These are phyloP conservation scores for Wallacemonas collosoma DNA, from an alignment of 208 protist genomes.

Conservation along the genomic window DNA sequence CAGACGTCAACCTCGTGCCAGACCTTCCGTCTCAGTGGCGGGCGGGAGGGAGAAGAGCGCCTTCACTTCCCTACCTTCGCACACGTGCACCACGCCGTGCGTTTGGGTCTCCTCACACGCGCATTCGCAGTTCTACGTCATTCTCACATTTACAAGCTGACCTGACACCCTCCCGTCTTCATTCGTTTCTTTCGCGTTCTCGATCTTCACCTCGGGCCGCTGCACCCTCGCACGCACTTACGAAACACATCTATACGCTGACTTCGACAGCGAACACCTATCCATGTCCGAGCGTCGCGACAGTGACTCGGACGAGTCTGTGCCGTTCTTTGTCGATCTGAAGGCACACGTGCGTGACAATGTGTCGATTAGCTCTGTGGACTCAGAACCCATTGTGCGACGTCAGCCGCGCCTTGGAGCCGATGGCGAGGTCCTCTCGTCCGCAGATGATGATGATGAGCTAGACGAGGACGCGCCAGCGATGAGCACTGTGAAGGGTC, in stretches of 20 bases:
- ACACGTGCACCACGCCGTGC: no score
- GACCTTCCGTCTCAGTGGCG: no score
- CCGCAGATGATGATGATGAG: conserved; percentile 26
- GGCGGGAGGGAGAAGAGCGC: no score
- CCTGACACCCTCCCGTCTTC: no score
- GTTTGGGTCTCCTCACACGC: no score
- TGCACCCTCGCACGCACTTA: not conserved
- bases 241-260: no score
- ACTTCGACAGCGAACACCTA: not conserved
- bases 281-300: not conserved
- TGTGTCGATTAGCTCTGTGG: conserved; percentile 84
- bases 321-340: conserved; percentile 34
- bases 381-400: conserved; percentile 72
- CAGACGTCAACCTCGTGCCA: no score
- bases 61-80: no score
- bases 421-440: conserved; percentile 11
- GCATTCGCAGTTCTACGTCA: no score
- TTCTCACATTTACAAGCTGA: no score
- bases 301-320: conserved; percentile 10
- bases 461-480: conserved; percentile 16
- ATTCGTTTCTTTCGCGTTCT: no score
- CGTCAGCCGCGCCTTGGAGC: conserved; percentile 19
- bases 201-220: no score
- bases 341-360: conserved; percentile 30
- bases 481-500: not conserved